Conservation (phyloP, 2,329 filamentous ascomycete genomes). For the Beauveria sp. region DNA sequence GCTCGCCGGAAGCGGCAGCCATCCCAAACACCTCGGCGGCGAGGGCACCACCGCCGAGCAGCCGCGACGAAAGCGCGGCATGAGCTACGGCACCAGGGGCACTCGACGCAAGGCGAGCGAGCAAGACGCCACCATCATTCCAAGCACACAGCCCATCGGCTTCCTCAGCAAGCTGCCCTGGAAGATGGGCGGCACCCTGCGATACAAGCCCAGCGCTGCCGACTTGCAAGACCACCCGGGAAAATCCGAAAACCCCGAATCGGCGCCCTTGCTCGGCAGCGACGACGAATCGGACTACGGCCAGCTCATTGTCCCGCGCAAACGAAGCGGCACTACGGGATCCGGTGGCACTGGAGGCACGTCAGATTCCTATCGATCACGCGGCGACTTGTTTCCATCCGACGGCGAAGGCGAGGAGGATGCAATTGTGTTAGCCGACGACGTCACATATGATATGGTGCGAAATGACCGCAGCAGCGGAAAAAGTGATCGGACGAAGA, state of each 20-base stretch:
- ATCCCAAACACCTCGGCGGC: constrained; percentile 26
- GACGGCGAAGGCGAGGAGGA: constrained; percentile 83
- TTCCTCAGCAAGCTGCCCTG: constrained; percentile 81
- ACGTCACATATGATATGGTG: constrained; percentile 78
- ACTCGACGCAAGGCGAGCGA: constrained; percentile 40
- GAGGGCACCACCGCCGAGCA: constrained; percentile 43
- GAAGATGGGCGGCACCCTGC: constrained; percentile 70
- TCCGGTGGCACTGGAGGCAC: constrained; percentile 79
- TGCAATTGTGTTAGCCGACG: constrained; percentile 84
- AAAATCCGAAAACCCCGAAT: constrained; percentile 44
- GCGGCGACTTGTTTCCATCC: constrained; percentile 85
- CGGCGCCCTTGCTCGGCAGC: constrained; percentile 57
- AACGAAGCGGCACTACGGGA: constrained; percentile 69
- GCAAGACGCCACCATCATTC: constrained; percentile 84
- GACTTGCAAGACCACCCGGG: constrained; percentile 83
- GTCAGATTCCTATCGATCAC: constrained; percentile 75
- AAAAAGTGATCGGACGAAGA: constrained; percentile 46
- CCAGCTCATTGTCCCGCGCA: constrained; percentile 27
- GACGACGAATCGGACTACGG: constrained; percentile 24
- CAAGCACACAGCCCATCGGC: constrained; percentile 75
- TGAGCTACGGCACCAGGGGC: constrained; percentile 79
- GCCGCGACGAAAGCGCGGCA: constrained; percentile 66
- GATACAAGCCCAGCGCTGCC: constrained; percentile 86
- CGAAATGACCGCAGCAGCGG: constrained; percentile 63
- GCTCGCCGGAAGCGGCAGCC: constrained; percentile 58